Evolutionary conservation across 106 monocot genomes (phyloP), one percentile per base, ranked within the genome.

Genomic region (Allium sativum): DNA sequence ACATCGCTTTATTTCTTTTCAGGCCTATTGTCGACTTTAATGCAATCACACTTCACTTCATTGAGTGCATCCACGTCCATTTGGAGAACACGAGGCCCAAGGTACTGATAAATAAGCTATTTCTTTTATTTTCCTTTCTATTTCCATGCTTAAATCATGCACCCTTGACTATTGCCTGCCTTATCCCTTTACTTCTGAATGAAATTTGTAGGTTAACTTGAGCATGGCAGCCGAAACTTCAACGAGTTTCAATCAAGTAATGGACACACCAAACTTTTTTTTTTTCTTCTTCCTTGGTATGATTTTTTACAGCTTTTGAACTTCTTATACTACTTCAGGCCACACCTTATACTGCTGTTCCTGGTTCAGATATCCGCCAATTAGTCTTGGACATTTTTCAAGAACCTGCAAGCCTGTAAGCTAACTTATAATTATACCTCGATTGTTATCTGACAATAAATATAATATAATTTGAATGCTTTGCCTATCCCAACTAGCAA

Each of bases 11-110:
- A 8, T 66, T 60, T 65, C 7, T 48, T 70, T 63, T 52, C 76
- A 92, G 92, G 21, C 81, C 78, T 54, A 74, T 92, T 12, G 65
- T 57, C 42, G 76, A 87, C 54, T 87, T 79, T 59, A 79, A 87
- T 70, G 75, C 79, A 18, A 60, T 87, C 56, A 74, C 77, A 16
- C 78, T 74, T 42, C 92, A 92, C 53, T 87, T 87, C 73, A 48
- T 87, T 50, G 81, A 92, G 48, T 87, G 92, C 58, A 77, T 92
- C 68, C 81, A 92, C 70, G 67, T 81, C 13, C 87, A 92, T 84
- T 58, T 87, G 53, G 69, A 77, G 54, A 81, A 82, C 76, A 92
- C 80, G 55, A 78, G 71, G 66, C 19, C 61, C 55, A 84, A 81
- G 74, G 76, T 84, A 73, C 20, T 55, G 6, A 13, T 8, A 40